phyloP scores from a whole-genome alignment of 2,329 filamentous ascomycete genomes.

The Alternaria triticina region DNA sequence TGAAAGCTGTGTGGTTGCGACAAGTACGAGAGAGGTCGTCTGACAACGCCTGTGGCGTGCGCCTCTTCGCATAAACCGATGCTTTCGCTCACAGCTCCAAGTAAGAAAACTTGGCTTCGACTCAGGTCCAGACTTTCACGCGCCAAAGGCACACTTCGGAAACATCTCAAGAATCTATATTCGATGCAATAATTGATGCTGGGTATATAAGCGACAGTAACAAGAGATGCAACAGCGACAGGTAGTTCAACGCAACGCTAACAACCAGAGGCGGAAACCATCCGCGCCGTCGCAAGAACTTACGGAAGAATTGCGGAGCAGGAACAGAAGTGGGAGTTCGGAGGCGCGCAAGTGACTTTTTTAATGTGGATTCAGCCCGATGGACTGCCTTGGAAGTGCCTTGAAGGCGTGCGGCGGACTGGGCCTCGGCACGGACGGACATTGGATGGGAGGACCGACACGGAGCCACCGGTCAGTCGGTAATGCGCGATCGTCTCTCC shows the following conservation, averaged over 20 bases:
- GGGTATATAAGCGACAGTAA: background rate
- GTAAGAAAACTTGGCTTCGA: background rate
- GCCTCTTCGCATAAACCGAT: background rate
- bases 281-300: background rate
- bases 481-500: background rate
- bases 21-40: background rate
- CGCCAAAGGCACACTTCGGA: background rate
- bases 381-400: background rate
- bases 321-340: background rate
- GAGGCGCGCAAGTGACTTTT: background rate
- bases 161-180: background rate
- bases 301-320: background rate
- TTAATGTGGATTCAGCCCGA: background rate
- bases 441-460: background rate
- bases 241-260: background rate
- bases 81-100: background rate
- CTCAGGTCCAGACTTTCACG: background rate
- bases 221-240: background rate
- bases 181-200: background rate
- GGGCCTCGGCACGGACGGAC: constrained; percentile 2
- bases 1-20: background rate
- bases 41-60: constrained; percentile 1
- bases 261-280: background rate
- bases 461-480: background rate
- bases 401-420: background rate